These are phyloP conservation scores for Rhexocercosporidium sp. DNA, from an alignment of 2,329 filamentous ascomycete genomes.

Conservation along the genomic window DNA sequence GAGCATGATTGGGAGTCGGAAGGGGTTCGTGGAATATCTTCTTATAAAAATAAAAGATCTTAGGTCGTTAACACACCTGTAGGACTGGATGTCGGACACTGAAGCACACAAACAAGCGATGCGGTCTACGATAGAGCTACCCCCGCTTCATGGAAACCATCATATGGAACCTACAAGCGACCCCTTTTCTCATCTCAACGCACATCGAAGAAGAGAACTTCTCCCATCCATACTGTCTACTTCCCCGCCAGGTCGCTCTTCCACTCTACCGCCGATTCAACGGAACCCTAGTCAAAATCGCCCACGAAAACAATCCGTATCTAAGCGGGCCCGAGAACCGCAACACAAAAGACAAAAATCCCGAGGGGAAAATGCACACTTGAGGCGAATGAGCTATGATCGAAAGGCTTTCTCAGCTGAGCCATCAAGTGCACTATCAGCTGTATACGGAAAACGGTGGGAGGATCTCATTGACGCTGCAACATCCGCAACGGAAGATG, in stretches of 20 bases:
- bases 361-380: conserved; percentile 67
- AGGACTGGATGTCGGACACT: conserved; percentile 76
- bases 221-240: conserved; percentile 82
- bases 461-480: conserved; percentile 95
- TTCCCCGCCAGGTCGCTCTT: conserved; percentile 85
- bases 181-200: conserved; percentile 67
- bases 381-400: conserved; percentile 70
- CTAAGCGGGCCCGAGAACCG: conserved; percentile 74
- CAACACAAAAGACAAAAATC: conserved; percentile 85
- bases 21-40: conserved; percentile 58
- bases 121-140: conserved; percentile 70
- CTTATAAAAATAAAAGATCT: conserved; percentile 12
- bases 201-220: conserved; percentile 70
- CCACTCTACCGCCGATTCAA: conserved; percentile 84
- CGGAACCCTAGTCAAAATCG: conserved; percentile 72
- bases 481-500: conserved; percentile 87
- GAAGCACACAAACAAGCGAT: conserved; percentile 68
- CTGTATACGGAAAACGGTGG: conserved; percentile 84
- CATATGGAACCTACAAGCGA: conserved; percentile 65
- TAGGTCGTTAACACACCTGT: conserved; percentile 27
- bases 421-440: conserved; percentile 60
- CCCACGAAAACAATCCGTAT: conserved; percentile 84
- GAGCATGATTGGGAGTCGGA: conserved; percentile 81
- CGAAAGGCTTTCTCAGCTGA: conserved; percentile 88
- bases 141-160: conserved; percentile 63